Conservation (phyloP, 2,329 filamentous ascomycete genomes). For the Aspergillus pseudoterreus region DNA sequence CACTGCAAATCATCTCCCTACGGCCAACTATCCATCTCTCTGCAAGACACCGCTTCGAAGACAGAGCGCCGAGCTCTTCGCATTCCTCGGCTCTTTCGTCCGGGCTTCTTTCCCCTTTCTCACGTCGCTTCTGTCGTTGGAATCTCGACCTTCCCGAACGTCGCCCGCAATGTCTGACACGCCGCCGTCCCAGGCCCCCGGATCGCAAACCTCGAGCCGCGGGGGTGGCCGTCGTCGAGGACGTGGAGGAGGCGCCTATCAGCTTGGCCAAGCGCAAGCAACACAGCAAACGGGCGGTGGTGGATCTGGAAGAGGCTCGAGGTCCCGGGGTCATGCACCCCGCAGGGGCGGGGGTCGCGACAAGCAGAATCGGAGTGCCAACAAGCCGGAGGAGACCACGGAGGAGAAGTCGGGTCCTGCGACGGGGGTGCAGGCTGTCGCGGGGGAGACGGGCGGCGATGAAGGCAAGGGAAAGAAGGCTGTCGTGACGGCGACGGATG, state of each 20-base stretch:
- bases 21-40: neutral
- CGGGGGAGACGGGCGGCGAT: slow-evolving; percentile 36
- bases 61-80: slow-evolving; percentile 10
- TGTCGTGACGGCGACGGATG: slow-evolving; percentile 31
- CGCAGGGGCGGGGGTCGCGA: slow-evolving; percentile 32
- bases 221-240: slow-evolving; percentile 37
- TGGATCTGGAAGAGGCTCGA: slow-evolving; percentile 32
- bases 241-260: slow-evolving; percentile 35
- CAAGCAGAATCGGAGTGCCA: slow-evolving; percentile 20
- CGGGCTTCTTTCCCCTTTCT: slow-evolving; percentile 1
- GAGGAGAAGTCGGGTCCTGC: slow-evolving; percentile 11
- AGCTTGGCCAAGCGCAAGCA: slow-evolving; percentile 25
- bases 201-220: slow-evolving; percentile 37
- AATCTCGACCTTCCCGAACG: slow-evolving; percentile 4
- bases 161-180: slow-evolving; percentile 28
- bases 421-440: slow-evolving; percentile 33
- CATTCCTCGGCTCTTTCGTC: slow-evolving; percentile 1
- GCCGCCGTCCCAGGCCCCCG: slow-evolving; percentile 19
- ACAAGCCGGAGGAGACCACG: slow-evolving; percentile 12
- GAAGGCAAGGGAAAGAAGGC: slow-evolving; percentile 27
- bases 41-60: neutral
- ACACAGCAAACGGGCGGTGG: slow-evolving; percentile 22
- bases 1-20: neutral
- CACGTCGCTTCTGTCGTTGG: slow-evolving; percentile 1
- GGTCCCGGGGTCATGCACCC: slow-evolving; percentile 30